Evolutionary conservation across 352 stramenopile species (phyloP).

Genomic region (Phytophthora sansomeana): DNA sequence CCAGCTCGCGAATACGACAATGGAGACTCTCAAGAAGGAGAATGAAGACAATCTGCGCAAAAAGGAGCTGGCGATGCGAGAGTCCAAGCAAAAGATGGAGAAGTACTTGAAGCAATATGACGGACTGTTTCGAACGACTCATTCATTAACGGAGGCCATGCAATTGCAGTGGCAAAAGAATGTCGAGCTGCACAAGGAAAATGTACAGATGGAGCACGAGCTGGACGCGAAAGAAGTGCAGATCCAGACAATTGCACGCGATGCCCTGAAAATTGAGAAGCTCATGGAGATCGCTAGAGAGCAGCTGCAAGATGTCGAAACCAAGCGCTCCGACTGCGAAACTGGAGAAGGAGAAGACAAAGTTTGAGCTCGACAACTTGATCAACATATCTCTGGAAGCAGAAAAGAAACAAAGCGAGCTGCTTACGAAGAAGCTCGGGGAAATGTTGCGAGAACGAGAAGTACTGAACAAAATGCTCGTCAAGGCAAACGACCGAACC

Average conservation of each 20-base stretch:
- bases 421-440: conserved; percentile 81
- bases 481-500: conserved; percentile 80
- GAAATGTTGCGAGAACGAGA: conserved; percentile 83
- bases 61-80: conserved; percentile 79
- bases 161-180: conserved; percentile 87
- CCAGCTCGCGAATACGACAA: conserved; percentile 44
- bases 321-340: conserved; percentile 65
- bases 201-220: conserved; percentile 71
- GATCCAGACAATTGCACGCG: conserved; percentile 57
- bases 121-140: conserved; percentile 78
- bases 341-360: conserved; percentile 72
- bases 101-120: conserved; percentile 91
- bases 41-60: conserved; percentile 67
- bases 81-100: conserved; percentile 90
- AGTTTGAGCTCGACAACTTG: conserved; percentile 69
- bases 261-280: conserved; percentile 80
- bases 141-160: conserved; percentile 82
- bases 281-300: conserved; percentile 77
- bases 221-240: conserved; percentile 57
- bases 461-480: conserved; percentile 89
- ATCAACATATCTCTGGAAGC: conserved; percentile 69
- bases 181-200: conserved; percentile 81
- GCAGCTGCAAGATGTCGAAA: conserved; percentile 75
- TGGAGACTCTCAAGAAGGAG: conserved; percentile 58
- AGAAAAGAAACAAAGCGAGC: conserved; percentile 77